Evolutionary conservation across 192 early-diverging fungal species (phyloP), one percentile per base, ranked within the genome.

Genomic region (Helicostylum pulchrum): DNA sequence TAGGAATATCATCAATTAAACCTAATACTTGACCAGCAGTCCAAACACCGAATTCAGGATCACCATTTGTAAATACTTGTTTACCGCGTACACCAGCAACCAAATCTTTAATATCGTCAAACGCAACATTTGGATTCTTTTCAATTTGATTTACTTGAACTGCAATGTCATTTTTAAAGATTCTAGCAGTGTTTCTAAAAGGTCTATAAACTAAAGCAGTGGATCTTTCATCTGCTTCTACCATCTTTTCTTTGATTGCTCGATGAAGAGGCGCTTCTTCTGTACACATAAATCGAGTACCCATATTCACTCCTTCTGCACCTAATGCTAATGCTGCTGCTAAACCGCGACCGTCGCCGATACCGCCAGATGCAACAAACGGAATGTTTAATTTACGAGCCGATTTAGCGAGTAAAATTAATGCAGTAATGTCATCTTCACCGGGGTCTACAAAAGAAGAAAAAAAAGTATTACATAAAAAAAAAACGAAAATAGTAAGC

Each of bases 231-330:
- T 80, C 72, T 2, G 81, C 88, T 11, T 77, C 70, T 10, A 90
- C 89, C 68, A 92, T 90, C 26, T 67, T 71, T 58, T 88, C 68
- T 72, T 92, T 92, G 73, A 91, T 81, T 65, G 84, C 80, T 26
- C 85, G 59, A 73, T 91, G 89, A 49, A 90, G 80, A 19, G 87
- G 88, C 5, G 84, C 65, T 64, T 92, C 91, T 49, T 78, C 68
- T 0, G 89, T 90, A 74, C 86, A 87, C 86, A 92, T 82, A 77
- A 92, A 92, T n/a, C 91, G 85, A 9, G 91, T 92, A 34, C 91
- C 90, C 88, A 90, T 90, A 76, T 90, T 90, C 70, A 91, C 73
- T 53, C 88, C 89, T 62, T 77, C 76, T 48, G 82, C 78, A 31
- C 82, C 80, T 15, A 82, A 63, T 20, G 80, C 78, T 47, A 81